A percentile compares a stretch with the other conserved stretches of the same genome.
These are phyloP conservation scores for Dictyophora rubrovolvata DNA, from an alignment of 768 basidiomycete genomes.

Conservation along the genomic window DNA sequence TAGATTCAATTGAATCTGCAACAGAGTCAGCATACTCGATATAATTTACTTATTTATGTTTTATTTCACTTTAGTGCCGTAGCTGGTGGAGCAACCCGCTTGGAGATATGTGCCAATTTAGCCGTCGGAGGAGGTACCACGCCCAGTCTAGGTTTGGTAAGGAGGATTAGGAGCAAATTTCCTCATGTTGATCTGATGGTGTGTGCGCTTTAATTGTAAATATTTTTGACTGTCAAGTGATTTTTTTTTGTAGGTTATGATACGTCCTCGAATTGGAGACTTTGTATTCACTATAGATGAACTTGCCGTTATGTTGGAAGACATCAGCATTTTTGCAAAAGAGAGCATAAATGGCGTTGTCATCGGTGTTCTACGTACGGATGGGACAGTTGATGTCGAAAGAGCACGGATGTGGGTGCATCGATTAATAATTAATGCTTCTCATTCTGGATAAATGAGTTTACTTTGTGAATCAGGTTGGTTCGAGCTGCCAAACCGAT, in stretches of 20 bases:
- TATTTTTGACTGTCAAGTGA: neutral
- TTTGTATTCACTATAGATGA: conserved; percentile 65
- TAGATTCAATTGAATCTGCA: conserved; percentile 70
- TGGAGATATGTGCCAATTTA: conserved; percentile 69
- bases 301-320: conserved; percentile 63
- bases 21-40: conserved; percentile 35
- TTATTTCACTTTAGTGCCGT: conserved; percentile 41
- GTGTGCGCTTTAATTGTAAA: too few species aligned
- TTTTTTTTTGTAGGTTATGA: conserved; percentile 47
- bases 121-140: conserved; percentile 73
- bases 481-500: conserved; percentile 47
- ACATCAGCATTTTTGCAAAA: conserved; percentile 52
- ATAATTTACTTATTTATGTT: neutral
- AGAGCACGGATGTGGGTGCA: conserved; percentile 43
- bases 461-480: conserved; percentile 28
- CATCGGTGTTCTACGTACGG: conserved; percentile 46
- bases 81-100: conserved; percentile 59
- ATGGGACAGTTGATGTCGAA: conserved; percentile 50
- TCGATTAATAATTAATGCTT: neutral
- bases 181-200: conserved; percentile 50
- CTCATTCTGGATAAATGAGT: neutral
- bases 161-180: conserved; percentile 38
- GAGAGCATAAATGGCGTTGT: conserved; percentile 56
- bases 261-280: conserved; percentile 71
- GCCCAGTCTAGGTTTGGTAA: conserved; percentile 67